phyloP scores from a whole-genome alignment of 139 green algal genomes.

The Edaphochlamys debaryana region DNA sequence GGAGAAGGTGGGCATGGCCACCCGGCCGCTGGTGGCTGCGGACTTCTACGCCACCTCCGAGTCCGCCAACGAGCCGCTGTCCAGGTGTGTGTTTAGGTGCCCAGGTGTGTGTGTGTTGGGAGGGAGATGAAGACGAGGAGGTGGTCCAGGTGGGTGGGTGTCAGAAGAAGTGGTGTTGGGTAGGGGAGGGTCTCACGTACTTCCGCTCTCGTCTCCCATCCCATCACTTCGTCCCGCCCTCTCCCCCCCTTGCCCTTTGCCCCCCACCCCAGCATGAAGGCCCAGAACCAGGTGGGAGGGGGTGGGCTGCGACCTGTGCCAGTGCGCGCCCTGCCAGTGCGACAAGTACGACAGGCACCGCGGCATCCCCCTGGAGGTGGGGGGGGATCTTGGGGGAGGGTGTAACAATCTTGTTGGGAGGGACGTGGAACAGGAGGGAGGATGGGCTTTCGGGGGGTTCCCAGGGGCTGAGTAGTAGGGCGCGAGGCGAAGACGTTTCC shows the following conservation, averaged over 20 bases:
- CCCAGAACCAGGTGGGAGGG: background rate
- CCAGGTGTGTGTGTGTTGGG: too few species aligned
- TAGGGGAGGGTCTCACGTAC: too few species aligned
- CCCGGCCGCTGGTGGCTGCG: constrained; percentile 16
- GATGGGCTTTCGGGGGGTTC: too few species aligned
- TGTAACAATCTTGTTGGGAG: background rate
- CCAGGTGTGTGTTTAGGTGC: too few species aligned
- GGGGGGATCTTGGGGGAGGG: too few species aligned
- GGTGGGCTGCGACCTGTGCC: constrained; percentile 45
- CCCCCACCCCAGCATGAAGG: constrained; percentile 52
- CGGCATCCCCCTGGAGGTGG: constrained; percentile 10
- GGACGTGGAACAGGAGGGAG: too few species aligned
- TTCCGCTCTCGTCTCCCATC: too few species aligned
- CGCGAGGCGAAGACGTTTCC: background rate
- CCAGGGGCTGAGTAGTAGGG: background rate
- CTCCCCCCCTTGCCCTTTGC: too few species aligned
- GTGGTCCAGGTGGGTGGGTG: too few species aligned
- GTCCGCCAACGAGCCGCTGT: constrained; percentile 25
- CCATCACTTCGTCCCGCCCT: too few species aligned
- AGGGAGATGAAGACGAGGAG: too few species aligned
- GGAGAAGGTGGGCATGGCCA: constrained; percentile 54
- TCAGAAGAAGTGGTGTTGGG: too few species aligned
- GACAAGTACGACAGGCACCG: constrained; percentile 2
- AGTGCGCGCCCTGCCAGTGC: constrained; percentile 52
- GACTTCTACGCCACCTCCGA: constrained; percentile 28